Evolutionary conservation across 2,329 filamentous ascomycete genomes (phyloP).

Genomic region (Cladophialophora yegresii): DNA sequence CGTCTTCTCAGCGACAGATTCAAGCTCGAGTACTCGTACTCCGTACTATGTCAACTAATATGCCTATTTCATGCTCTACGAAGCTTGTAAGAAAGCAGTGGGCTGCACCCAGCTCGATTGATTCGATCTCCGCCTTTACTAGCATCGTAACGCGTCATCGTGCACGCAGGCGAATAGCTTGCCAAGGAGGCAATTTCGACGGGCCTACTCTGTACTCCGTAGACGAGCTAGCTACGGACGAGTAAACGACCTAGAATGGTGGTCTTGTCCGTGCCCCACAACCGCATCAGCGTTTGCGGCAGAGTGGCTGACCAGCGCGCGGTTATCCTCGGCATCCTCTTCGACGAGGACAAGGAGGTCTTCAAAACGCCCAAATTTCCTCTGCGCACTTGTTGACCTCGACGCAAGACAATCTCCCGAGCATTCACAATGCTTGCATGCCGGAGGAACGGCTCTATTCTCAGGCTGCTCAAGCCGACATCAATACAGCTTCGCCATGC

Average conservation of each 20-base stretch:
- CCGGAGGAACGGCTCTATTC: constrained; percentile 17
- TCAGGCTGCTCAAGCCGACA: constrained; percentile 14
- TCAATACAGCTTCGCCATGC: constrained; percentile 23
- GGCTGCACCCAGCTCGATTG: background rate
- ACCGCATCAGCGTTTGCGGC: background rate
- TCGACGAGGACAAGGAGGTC: background rate
- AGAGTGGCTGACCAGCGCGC: background rate
- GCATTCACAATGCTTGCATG: constrained; percentile 19
- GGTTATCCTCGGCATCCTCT: constrained; percentile 25
- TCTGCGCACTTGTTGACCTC: background rate
- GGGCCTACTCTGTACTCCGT: too few species aligned
- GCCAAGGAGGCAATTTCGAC: background rate
- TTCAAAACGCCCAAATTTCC: background rate
- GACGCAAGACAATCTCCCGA: background rate
- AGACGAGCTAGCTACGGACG: background rate
- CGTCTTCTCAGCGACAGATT: background rate
- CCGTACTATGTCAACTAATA: too few species aligned
- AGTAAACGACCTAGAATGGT: background rate
- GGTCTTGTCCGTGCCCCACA: too few species aligned
- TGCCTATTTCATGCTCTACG: background rate
- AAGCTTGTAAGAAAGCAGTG: background rate
- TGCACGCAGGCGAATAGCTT: background rate
- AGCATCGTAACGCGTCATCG: background rate
- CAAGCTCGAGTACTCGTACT: background rate
- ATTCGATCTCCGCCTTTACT: background rate